These are phyloP conservation scores for Aspergillus luchuensis DNA, from an alignment of 2,329 filamentous ascomycete genomes.

Conservation along the genomic window DNA sequence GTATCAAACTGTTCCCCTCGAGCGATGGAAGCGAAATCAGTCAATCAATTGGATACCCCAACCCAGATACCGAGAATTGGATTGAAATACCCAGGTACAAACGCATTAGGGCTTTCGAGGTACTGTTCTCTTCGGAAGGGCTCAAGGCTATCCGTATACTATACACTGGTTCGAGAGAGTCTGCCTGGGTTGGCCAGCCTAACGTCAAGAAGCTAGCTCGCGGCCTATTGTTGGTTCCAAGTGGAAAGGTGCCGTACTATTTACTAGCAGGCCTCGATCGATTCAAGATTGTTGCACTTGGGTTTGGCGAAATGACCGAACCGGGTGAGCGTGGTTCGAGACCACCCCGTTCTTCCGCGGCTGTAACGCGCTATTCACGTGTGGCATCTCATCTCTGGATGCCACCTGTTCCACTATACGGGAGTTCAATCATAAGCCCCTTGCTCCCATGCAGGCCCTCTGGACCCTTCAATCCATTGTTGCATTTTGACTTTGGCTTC, in stretches of 20 bases:
- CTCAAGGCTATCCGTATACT: constrained; percentile 11
- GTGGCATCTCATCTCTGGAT: constrained; percentile 11
- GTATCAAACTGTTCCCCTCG: background rate
- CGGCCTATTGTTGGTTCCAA: background rate
- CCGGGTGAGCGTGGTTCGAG: background rate
- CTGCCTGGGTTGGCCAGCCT: constrained; percentile 12
- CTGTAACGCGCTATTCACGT: background rate
- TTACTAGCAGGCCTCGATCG: constrained; percentile 13
- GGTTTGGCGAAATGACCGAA: constrained; percentile 4
- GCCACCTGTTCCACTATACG: constrained; percentile 1
- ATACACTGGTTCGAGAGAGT: constrained; percentile 1
- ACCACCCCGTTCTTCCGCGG: background rate
- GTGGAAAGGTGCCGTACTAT: background rate
- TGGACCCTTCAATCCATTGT: constrained; percentile 11
- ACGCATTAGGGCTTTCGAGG: background rate
- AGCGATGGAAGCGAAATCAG: background rate
- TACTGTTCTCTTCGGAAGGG: constrained; percentile 12
- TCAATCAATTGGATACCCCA: constrained; percentile 8
- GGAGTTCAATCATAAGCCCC: background rate
- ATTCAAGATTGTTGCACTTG: constrained; percentile 15
- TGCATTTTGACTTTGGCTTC: constrained; percentile 19
- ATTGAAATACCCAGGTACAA: background rate
- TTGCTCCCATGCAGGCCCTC: background rate
- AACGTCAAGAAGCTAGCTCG: background rate
- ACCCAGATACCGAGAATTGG: background rate